Base-by-base conservation (phyloP, 257 asterid species). In the Jasminum sambac region DNA sequence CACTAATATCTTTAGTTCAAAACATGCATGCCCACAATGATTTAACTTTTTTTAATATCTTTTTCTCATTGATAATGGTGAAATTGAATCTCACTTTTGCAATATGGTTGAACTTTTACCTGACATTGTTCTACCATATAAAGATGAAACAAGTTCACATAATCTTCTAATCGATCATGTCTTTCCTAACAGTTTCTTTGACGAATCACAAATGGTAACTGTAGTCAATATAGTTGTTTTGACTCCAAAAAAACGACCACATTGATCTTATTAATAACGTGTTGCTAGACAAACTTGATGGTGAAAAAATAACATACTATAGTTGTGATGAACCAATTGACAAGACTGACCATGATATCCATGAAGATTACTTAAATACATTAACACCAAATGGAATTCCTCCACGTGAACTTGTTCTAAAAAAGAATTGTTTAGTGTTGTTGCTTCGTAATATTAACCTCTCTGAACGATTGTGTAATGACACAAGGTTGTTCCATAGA, bases 171-270 rank as follows among this genome's bases (percentile, higher is more conserved):
- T 10, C 11, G 6, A n/a, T 6, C 0, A 5, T 8, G 71, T 64
- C 0, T 72, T 24, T 24, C 71, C 70, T 1, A 5, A 64, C 14
- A 10, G 48, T 2, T 0, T 2, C 0, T 2, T 0, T 2, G 4
- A 8, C 12, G 8, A 0, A 0, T 1, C 3, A 5, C 4, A 46
- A 2, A n/a, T 50, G 1, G 8, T 7, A 2, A 0, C 1, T 12
- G 5, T 50, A 10, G 42, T 38, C 3, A 13, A 25, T 2, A 6
- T 19, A 12, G 25, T 40, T 2, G 62, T 61, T 11, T 34, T 71
- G n/a, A 55, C 68, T n/a, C 1, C 13, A n/a, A 5, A 72, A 44
- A 11, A 72, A 63, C 36, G 24, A 43, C 5, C 21, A 8, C 21
- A 70, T 63, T 11, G 64, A 30, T 21, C n/a, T 66, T 2, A 39